These are phyloP conservation scores for Cordia subcordata DNA, from an alignment of 257 asterid species.

Conservation along the genomic window DNA sequence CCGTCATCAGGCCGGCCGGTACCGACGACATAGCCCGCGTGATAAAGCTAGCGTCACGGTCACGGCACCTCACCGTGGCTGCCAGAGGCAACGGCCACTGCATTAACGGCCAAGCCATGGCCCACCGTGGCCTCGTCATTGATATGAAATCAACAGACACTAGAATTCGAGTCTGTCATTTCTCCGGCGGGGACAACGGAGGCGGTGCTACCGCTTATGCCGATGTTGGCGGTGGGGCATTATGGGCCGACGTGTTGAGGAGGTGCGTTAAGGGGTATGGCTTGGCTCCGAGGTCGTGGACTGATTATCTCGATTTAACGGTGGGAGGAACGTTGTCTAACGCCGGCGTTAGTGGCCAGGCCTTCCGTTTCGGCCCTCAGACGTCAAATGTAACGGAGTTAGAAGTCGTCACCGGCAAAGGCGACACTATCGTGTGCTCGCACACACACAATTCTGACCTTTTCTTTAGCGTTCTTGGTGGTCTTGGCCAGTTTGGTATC, in stretches of 20 bases:
- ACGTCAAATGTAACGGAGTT: constrained; percentile 83
- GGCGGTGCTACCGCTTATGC: constrained; percentile 24
- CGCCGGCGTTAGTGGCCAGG: constrained; percentile 96
- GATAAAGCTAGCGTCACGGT: constrained; percentile 42
- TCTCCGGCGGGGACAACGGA: background rate
- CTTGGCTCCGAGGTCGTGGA: constrained; percentile 88
- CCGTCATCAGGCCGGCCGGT: constrained; percentile 48
- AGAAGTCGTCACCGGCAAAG: constrained; percentile 92
- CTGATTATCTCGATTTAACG: constrained; percentile 81
- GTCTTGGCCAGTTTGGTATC: constrained; percentile 90
- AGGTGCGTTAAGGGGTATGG: constrained; percentile 50
- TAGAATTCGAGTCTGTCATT: constrained; percentile 10
- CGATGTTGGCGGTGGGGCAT: constrained; percentile 90
- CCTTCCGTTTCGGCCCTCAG: constrained; percentile 71
- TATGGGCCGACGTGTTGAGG: constrained; percentile 80
- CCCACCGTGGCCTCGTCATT: constrained; percentile 65
- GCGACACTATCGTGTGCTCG: constrained; percentile 67
- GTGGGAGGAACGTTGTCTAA: constrained; percentile 93
- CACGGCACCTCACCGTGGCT: constrained; percentile 65
- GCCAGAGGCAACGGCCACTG: constrained; percentile 98
- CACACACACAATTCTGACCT: constrained; percentile 43
- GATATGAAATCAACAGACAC: constrained; percentile 53
- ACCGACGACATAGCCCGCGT: constrained; percentile 60
- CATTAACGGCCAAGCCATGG: constrained; percentile 93
- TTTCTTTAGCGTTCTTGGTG: constrained; percentile 78